These are phyloP conservation scores for Fusarium nodosum DNA, from an alignment of 2,329 filamentous ascomycete genomes.

Conservation along the genomic window DNA sequence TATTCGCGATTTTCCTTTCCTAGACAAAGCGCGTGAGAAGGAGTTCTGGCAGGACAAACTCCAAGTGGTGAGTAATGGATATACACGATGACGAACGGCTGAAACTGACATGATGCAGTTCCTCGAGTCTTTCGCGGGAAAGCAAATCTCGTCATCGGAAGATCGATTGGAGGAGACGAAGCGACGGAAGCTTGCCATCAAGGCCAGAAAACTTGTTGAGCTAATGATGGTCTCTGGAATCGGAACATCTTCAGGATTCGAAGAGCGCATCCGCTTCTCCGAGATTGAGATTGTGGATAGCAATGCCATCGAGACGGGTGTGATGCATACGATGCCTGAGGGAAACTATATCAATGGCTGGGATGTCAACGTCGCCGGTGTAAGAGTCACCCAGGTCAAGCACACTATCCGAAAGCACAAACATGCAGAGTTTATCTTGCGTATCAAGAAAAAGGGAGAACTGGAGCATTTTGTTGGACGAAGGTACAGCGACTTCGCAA, in stretches of 20 bases:
- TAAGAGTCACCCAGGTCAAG: conserved; percentile 84
- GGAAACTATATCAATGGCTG: conserved; percentile 94
- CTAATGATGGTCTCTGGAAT: conserved; percentile 99
- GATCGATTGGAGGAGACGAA: conserved; percentile 97
- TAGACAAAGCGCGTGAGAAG: conserved; percentile 97
- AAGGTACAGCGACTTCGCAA: conserved; percentile 88
- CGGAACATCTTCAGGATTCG: conserved; percentile 94
- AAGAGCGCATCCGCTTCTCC: conserved; percentile 95
- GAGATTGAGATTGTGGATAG: conserved; percentile 97
- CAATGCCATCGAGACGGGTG: conserved; percentile 89
- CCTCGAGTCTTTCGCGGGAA: conserved; percentile 95
- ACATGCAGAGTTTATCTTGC: conserved; percentile 92
- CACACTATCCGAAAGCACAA: conserved; percentile 90
- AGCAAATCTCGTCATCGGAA: conserved; percentile 96
- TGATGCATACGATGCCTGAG: conserved; percentile 88
- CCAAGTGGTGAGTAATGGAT: conserved; percentile 77
- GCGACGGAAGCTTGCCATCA: conserved; percentile 88
- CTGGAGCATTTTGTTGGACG: conserved; percentile 84
- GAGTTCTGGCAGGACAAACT: conserved; percentile 99
- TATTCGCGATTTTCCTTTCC: conserved; percentile 96
- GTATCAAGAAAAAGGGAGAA: conserved; percentile 83
- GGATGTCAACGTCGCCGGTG: conserved; percentile 93
- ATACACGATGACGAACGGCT: background rate
- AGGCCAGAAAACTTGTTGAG: conserved; percentile 95
- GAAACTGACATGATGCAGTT: conserved; percentile 69